A percentile compares a stretch with the other conserved stretches of the same genome.
Conservation (phyloP, 1,139 yeast genomes). For the Kodamaea derodonti region DNA sequence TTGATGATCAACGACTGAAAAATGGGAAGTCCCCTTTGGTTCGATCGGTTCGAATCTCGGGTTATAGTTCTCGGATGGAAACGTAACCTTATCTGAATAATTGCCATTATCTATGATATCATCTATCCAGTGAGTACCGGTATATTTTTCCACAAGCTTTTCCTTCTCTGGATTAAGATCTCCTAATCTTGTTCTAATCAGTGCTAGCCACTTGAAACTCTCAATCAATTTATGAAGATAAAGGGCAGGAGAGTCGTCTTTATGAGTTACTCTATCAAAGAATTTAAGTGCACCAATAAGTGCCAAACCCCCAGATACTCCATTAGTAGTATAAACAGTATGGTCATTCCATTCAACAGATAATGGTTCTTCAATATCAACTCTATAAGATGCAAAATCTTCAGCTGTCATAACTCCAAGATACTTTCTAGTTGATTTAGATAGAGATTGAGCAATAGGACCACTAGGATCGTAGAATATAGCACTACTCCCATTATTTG, state of each 20-base stretch:
- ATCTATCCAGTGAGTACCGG: constrained; percentile 51
- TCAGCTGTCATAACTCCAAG: constrained; percentile 61
- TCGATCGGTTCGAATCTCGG: constrained; percentile 74
- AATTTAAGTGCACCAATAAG: constrained; percentile 71
- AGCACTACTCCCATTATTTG: constrained; percentile 68
- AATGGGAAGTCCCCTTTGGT: constrained; percentile 87
- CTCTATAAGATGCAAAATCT: constrained; percentile 66
- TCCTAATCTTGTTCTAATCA: constrained; percentile 80
- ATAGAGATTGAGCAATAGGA: constrained; percentile 60
- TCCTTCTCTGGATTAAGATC: constrained; percentile 38
- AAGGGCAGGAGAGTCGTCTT: constrained; percentile 35
- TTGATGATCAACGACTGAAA: constrained; percentile 68
- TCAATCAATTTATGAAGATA: constrained; percentile 74
- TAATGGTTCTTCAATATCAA: constrained; percentile 54
- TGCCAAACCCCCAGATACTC: constrained; percentile 84
- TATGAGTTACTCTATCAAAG: constrained; percentile 19
- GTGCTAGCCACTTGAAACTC: constrained; percentile 89
- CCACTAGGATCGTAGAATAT: constrained; percentile 82
- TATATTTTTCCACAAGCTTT: constrained; percentile 27
- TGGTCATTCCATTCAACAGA: constrained; percentile 36
- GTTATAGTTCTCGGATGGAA: constrained; percentile 66
- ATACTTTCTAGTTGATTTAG: constrained; percentile 34
- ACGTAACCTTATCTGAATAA: constrained; percentile 52
- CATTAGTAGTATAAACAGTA: constrained; percentile 64
- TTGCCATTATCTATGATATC: constrained; percentile 42